Evolutionary conservation across 108 stramenopile genomes (phyloP).

Genomic region (Skeletonema marinoi): DNA sequence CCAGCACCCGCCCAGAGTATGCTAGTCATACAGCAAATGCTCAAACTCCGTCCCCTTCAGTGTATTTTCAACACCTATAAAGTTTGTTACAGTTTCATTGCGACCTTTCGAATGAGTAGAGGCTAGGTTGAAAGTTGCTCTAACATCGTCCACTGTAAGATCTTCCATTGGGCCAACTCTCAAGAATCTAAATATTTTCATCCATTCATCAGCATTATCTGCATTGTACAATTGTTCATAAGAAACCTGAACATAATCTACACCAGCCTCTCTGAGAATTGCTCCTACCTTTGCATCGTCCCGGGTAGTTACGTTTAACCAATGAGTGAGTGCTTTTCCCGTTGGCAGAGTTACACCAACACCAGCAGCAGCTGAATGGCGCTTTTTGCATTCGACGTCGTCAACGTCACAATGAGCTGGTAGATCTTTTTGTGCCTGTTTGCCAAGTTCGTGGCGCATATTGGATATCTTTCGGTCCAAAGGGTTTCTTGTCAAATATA

Average conservation of each 20-base stretch:
- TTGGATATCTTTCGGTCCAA: slow-evolving; percentile 5
- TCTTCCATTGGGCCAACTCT: slow-evolving; percentile 9
- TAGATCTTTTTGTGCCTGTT: background rate
- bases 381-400: background rate
- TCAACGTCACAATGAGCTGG: background rate
- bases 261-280: background rate
- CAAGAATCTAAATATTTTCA: slow-evolving; percentile 17
- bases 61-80: background rate
- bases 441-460: background rate
- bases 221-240: slow-evolving; percentile 15
- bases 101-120: background rate
- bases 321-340: background rate
- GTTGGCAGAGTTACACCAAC: background rate
- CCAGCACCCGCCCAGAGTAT: too few species aligned
- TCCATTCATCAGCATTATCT: slow-evolving; percentile 15
- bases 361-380: background rate
- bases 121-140: background rate
- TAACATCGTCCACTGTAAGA: slow-evolving; percentile 2
- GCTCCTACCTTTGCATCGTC: background rate
- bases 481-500: slow-evolving; percentile 1
- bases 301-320: background rate
- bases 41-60: background rate
- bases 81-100: background rate
- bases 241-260: slow-evolving; percentile 16
- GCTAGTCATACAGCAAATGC: background rate